Percentiles rank a stretch among this genome's conserved stretches.
Conservation (phyloP, 805 yeast genomes). For the Wickerhamomyces tratensis region DNA sequence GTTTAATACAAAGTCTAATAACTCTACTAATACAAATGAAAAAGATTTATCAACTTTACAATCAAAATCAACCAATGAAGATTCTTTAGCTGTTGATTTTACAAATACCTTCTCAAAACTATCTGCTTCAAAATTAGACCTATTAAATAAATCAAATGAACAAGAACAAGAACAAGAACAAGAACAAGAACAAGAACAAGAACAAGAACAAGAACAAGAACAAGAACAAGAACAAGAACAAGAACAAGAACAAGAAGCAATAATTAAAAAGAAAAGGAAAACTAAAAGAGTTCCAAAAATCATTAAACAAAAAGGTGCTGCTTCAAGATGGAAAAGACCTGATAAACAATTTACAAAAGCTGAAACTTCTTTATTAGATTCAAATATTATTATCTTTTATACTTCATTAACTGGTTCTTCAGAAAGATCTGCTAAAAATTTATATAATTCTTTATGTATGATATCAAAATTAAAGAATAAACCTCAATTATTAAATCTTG, state of each 20-base stretch:
- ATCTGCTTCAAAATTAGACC: background rate
- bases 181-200: constrained; percentile 3
- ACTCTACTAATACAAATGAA: background rate
- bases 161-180: constrained; percentile 3
- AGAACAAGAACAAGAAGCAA: constrained; percentile 1
- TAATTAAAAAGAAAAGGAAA: constrained; percentile 5
- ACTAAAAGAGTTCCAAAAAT: constrained; percentile 31
- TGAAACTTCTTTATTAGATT: constrained; percentile 31
- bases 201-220: constrained; percentile 2
- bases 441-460: constrained; percentile 29
- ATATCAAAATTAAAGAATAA: constrained; percentile 20
- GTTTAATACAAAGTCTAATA: constrained; percentile 6
- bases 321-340: constrained; percentile 9
- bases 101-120: constrained; percentile 24
- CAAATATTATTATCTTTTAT: constrained; percentile 63
- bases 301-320: constrained; percentile 28
- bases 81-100: constrained; percentile 26
- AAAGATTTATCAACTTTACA: background rate
- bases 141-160: background rate
- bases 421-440: constrained; percentile 50
- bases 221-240: constrained; percentile 3
- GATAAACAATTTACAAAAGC: constrained; percentile 25
- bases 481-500: constrained; percentile 58
- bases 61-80: constrained; percentile 2
- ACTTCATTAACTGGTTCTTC: constrained; percentile 84